Evolutionary conservation across 768 basidiomycete species (phyloP).

Genomic region (Pulveroboletus sp.): DNA sequence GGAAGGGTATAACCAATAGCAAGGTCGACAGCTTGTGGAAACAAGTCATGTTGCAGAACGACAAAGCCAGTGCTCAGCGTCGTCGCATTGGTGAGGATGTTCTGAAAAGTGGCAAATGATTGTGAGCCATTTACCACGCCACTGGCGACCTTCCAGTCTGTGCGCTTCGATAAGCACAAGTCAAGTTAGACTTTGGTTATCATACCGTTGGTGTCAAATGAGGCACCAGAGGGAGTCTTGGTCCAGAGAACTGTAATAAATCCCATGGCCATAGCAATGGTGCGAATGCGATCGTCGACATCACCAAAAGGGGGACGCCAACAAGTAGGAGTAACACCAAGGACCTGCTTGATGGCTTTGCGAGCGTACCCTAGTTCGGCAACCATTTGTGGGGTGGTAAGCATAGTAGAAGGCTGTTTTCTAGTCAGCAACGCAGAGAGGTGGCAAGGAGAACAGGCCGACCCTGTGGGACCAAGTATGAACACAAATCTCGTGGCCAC

Average conservation of each 20-base stretch:
- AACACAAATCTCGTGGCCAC: conserved; percentile 74
- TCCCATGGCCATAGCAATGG: conserved; percentile 87
- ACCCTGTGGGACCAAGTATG: conserved; percentile 91
- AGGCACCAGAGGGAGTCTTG: conserved; percentile 43
- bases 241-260: conserved; percentile 92
- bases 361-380: conserved; percentile 93
- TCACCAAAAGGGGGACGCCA: conserved; percentile 85
- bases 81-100: conserved; percentile 67
- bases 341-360: conserved; percentile 69
- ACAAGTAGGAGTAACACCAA: conserved; percentile 71
- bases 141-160: conserved; percentile 85
- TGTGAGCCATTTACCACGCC: conserved; percentile 64
- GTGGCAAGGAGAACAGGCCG: conserved; percentile 8
- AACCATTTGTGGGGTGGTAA: conserved; percentile 80
- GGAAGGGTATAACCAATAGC: conserved; percentile 84
- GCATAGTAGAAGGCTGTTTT: conserved; percentile 53
- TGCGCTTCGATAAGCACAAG: conserved; percentile 10
- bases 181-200: conserved; percentile 3
- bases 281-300: conserved; percentile 91
- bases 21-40: conserved; percentile 79
- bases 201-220: conserved; percentile 71
- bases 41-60: conserved; percentile 86
- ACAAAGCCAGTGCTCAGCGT: conserved; percentile 69
- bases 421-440: conserved; percentile 10
- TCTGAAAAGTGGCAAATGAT: conserved; percentile 64